A percentile compares a stretch with the other conserved stretches of the same genome.
These are phyloP conservation scores for Coniochaeta prunicola DNA, from an alignment of 2,329 filamentous ascomycete genomes.

Conservation along the genomic window DNA sequence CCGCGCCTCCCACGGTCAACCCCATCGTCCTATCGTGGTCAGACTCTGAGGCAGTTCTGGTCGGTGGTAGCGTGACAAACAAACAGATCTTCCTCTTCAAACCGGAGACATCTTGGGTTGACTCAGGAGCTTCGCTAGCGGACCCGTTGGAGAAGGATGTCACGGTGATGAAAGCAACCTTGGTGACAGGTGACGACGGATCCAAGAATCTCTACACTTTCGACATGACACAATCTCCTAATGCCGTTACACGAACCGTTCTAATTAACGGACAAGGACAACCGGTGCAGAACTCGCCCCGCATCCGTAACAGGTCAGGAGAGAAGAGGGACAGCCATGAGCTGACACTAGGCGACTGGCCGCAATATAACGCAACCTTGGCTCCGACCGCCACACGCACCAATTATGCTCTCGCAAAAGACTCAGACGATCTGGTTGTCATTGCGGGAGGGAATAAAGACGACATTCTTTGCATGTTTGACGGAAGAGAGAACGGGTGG, in stretches of 20 bases:
- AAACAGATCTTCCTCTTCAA: conserved; percentile 68
- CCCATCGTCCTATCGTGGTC: conserved; percentile 74
- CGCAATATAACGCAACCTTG: conserved; percentile 67
- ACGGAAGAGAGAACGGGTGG: conserved; percentile 71
- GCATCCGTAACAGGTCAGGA: conserved; percentile 28
- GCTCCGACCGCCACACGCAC: conserved; percentile 59
- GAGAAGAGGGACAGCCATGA: conserved; percentile 26
- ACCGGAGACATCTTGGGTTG: conserved; percentile 54
- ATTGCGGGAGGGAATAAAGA: conserved; percentile 68
- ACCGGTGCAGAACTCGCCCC: conserved; percentile 36
- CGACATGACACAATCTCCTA: conserved; percentile 67
- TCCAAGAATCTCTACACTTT: conserved; percentile 76
- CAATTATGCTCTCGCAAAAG: conserved; percentile 67
- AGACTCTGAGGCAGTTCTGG: conserved; percentile 59
- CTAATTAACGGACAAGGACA: conserved; percentile 55
- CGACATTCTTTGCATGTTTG: conserved; percentile 68
- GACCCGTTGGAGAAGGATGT: conserved; percentile 52
- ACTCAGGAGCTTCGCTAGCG: conserved; percentile 58
- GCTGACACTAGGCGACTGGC: conserved; percentile 60
- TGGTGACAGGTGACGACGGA: conserved; percentile 66
- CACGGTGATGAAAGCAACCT: conserved; percentile 47
- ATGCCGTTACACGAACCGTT: conserved; percentile 63
- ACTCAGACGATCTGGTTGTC: conserved; percentile 59
- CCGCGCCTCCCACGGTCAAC: conserved; percentile 53
- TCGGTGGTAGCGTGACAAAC: conserved; percentile 65